Evolutionary conservation across 2,329 filamentous ascomycete genomes (phyloP).

Genomic region (Bipolaris oryzae): DNA sequence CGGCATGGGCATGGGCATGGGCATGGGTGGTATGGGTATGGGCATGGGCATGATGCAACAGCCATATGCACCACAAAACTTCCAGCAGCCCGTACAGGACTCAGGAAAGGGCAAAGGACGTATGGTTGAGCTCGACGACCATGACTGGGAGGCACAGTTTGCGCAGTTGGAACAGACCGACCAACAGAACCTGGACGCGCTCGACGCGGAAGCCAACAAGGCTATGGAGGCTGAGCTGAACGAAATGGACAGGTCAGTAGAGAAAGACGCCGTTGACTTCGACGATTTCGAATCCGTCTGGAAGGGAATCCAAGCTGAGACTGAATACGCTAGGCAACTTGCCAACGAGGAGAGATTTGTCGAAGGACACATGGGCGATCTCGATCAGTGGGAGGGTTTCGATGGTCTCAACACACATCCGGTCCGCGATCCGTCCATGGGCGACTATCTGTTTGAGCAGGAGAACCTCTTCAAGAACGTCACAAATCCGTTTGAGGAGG

Average conservation of each 20-base stretch:
- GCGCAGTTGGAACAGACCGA: constrained; percentile 79
- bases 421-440: constrained; percentile 75
- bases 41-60: constrained; percentile 55
- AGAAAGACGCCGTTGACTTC: constrained; percentile 78
- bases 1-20: constrained; percentile 50
- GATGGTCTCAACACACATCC: constrained; percentile 71
- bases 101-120: constrained; percentile 78
- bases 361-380: constrained; percentile 70
- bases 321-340: constrained; percentile 71
- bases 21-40: constrained; percentile 55
- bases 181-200: constrained; percentile 54
- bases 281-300: constrained; percentile 92
- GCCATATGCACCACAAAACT: constrained; percentile 51
- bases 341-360: constrained; percentile 69
- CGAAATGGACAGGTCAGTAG: constrained; percentile 82
- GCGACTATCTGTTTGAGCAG: constrained; percentile 92
- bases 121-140: constrained; percentile 89
- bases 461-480: constrained; percentile 87
- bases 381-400: constrained; percentile 80
- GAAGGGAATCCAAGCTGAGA: constrained; percentile 80
- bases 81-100: constrained; percentile 54
- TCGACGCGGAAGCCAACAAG: constrained; percentile 69
- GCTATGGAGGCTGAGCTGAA: constrained; percentile 87
- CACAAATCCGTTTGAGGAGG: constrained; percentile 87
- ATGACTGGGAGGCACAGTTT: constrained; percentile 96